Conservation (phyloP, 306 rosid species). For the Vigna radiata region DNA sequence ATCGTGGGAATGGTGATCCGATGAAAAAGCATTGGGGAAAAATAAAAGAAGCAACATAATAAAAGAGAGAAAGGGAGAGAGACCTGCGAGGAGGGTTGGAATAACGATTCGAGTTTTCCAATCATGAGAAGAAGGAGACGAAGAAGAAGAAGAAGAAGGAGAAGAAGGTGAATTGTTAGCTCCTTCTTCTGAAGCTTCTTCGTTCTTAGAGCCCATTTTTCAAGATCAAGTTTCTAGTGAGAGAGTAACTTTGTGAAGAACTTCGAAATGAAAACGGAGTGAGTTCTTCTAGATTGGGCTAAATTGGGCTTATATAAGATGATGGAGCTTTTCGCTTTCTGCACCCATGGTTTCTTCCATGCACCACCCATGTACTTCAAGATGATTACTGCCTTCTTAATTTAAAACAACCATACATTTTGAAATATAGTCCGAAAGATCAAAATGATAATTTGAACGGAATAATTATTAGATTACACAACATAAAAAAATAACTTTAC, state of each 20-base stretch:
- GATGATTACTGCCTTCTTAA: too few relatives aligned
- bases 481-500: too few relatives aligned
- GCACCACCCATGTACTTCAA: too few relatives aligned
- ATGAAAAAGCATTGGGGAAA: neutral
- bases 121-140: slow-evolving; percentile 41
- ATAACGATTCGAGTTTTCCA: slow-evolving; percentile 74
- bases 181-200: slow-evolving; percentile 34
- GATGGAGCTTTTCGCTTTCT: too few relatives aligned
- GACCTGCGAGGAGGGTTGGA: slow-evolving; percentile 84
- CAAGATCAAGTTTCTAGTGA: neutral
- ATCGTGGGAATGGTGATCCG: neutral
- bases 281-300: neutral
- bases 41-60: neutral
- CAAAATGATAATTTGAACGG: too few relatives aligned
- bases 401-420: too few relatives aligned
- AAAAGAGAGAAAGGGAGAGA: slow-evolving; percentile 13
- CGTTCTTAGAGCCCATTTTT: slow-evolving; percentile 44
- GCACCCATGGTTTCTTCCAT: too few relatives aligned
- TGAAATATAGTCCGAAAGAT: too few relatives aligned
- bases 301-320: too few relatives aligned
- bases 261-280: neutral
- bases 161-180: slow-evolving; percentile 34
- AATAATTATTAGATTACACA: too few relatives aligned
- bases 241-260: neutral
- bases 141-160: slow-evolving; percentile 44